These are phyloP conservation scores for Mycena latifolia DNA, from an alignment of 768 basidiomycete species.

Conservation along the genomic window DNA sequence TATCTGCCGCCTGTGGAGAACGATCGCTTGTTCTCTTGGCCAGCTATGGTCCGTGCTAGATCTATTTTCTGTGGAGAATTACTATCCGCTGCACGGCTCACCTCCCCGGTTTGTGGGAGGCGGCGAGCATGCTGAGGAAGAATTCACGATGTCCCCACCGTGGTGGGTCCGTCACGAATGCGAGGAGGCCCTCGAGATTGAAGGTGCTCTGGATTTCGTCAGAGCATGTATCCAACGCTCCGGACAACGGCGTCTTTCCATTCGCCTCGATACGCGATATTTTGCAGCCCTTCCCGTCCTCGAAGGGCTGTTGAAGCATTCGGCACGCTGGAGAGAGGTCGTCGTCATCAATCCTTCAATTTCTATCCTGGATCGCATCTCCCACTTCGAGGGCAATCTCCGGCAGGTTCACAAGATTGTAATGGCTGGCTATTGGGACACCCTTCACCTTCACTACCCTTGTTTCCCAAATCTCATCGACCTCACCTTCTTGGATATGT, in stretches of 20 bases:
- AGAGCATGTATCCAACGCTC: not conserved
- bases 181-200: constrained; percentile 4
- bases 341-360: not conserved
- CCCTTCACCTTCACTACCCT: not conserved
- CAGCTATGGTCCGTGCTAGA: constrained; percentile 21
- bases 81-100: not conserved
- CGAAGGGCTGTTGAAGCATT: not conserved
- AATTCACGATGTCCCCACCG: not conserved
- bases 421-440: not conserved
- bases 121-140: not conserved
- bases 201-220: constrained; percentile 14
- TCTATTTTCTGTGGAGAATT: not conserved
- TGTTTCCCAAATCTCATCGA: constrained; percentile 7
- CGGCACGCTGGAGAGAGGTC: constrained; percentile 6
- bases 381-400: not conserved
- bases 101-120: not conserved
- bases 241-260: constrained; percentile 12
- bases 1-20: constrained; percentile 19
- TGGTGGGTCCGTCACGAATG: not conserved
- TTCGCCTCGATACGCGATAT: not conserved
- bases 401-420: constrained; percentile 3
- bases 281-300: not conserved
- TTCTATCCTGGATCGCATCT: not conserved
- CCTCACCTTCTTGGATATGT: constrained; percentile 1
- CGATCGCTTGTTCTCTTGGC: constrained; percentile 11